Conservation (phyloP, 805 yeast genomes). For the Cephaloascus fragrans region DNA sequence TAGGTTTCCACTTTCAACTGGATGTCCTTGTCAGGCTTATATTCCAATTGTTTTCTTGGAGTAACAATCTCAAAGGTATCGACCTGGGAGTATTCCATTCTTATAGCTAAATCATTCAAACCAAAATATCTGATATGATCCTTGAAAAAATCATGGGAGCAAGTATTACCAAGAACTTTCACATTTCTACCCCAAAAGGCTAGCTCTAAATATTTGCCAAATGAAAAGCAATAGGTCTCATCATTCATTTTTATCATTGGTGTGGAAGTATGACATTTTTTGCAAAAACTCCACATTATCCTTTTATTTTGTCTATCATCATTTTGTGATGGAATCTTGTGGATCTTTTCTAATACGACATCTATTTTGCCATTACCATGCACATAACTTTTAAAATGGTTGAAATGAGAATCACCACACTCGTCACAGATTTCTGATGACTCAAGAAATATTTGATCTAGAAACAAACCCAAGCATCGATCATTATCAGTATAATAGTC, state of each 20-base stretch:
- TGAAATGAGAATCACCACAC: slow-evolving; percentile 60
- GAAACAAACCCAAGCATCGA: slow-evolving; percentile 78
- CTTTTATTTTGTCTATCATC: slow-evolving; percentile 46
- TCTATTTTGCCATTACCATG: slow-evolving; percentile 82
- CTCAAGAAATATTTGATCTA: slow-evolving; percentile 70
- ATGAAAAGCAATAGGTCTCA: slow-evolving; percentile 80
- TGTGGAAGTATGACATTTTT: slow-evolving; percentile 61
- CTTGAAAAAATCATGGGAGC: slow-evolving; percentile 73
- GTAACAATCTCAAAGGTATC: slow-evolving; percentile 71
- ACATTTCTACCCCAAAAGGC: slow-evolving; percentile 55
- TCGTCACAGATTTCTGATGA: slow-evolving; percentile 64
- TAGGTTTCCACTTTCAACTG: slow-evolving; percentile 57
- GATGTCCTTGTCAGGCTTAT: slow-evolving; percentile 66
- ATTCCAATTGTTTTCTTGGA: slow-evolving; percentile 62
- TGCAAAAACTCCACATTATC: slow-evolving; percentile 88
- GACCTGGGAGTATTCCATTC: slow-evolving; percentile 68
- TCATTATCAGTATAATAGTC: slow-evolving; percentile 91
- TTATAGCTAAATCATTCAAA: slow-evolving; percentile 63
- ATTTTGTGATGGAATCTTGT: slow-evolving; percentile 16
- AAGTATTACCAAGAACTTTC: slow-evolving; percentile 36
- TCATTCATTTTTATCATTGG: slow-evolving; percentile 80
- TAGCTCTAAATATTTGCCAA: slow-evolving; percentile 87
- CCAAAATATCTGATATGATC: slow-evolving; percentile 84
- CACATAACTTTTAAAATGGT: slow-evolving; percentile 80
- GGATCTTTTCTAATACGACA: slow-evolving; percentile 56